These are phyloP conservation scores for Anacardium occidentale DNA, from an alignment of 345 rosid genomes.

Conservation along the genomic window DNA sequence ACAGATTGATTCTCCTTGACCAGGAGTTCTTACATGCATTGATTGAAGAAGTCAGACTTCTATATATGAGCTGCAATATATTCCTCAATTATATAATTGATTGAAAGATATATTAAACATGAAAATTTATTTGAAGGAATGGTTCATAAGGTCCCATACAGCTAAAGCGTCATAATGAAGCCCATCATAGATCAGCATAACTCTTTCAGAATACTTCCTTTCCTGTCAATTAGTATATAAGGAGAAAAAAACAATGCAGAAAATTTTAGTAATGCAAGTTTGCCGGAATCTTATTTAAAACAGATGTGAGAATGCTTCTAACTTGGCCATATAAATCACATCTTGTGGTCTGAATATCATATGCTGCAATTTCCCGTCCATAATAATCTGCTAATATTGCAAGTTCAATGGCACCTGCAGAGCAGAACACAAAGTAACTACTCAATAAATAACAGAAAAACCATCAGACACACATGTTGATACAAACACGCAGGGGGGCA, in stretches of 20 bases:
- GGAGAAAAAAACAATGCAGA: not conserved
- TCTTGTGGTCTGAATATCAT: constrained; percentile 81
- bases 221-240: constrained; percentile 45
- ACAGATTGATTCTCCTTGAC: not conserved
- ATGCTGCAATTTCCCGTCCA: constrained; percentile 85
- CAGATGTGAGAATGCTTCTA: constrained; percentile 7
- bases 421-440: not conserved
- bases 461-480: not conserved
- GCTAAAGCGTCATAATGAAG: constrained; percentile 95
- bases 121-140: not conserved
- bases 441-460: not conserved
- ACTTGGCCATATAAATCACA: constrained; percentile 99
- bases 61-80: not conserved
- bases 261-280: not conserved
- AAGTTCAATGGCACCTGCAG: constrained; percentile 93
- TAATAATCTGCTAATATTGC: constrained; percentile 80
- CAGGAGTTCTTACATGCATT: not conserved
- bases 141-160: constrained; percentile 44
- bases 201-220: constrained; percentile 66
- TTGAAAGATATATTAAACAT: not conserved
- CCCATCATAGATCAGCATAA: constrained; percentile 87
- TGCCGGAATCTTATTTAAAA: constrained; percentile 5
- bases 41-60: not conserved
- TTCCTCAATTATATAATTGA: not conserved
- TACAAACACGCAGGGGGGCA: not conserved